These are phyloP conservation scores for Mycosphaerella sp. DNA, from an alignment of 2,329 filamentous ascomycete species.

Conservation along the genomic window DNA sequence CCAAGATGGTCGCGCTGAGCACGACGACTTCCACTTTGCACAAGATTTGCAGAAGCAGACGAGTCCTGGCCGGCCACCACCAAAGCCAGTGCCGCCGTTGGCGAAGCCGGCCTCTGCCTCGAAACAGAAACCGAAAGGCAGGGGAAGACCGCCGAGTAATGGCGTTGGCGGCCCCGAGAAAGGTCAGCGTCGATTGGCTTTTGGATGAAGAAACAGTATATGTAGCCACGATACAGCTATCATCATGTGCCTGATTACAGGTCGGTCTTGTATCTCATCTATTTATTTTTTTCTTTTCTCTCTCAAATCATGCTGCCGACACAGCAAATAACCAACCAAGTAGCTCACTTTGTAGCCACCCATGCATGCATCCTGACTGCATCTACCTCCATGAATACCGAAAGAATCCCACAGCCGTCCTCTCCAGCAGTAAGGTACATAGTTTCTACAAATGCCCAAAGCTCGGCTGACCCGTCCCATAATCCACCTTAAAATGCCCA, in stretches of 20 bases:
- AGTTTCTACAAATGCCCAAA: neutral
- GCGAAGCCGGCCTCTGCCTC: constrained; percentile 22
- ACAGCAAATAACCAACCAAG: too few relatives aligned
- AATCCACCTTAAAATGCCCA: constrained; percentile 8
- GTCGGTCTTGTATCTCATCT: too few relatives aligned
- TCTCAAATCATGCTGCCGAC: too few relatives aligned
- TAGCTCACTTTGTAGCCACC: too few relatives aligned
- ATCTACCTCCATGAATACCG: too few relatives aligned
- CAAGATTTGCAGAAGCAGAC: constrained; percentile 69
- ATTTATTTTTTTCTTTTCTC: too few relatives aligned
- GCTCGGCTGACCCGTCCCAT: constrained; percentile 5
- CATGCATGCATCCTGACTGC: too few relatives aligned
- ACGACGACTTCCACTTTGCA: constrained; percentile 92
- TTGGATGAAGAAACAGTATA: constrained; percentile 30
- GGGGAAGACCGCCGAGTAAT: constrained; percentile 35
- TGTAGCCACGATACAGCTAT: neutral
- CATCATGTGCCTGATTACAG: too few relatives aligned
- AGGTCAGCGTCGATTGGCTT: constrained; percentile 42
- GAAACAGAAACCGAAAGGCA: constrained; percentile 24
- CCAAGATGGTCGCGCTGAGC: constrained; percentile 59
- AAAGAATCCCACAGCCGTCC: too few relatives aligned
- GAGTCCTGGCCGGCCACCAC: constrained; percentile 21
- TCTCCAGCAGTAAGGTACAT: too few relatives aligned
- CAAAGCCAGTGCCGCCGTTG: constrained; percentile 20
- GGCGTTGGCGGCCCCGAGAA: constrained; percentile 34